Evolutionary conservation across 1,139 yeast genomes (phyloP).

Genomic region (Sugiyamaella pinicola): DNA sequence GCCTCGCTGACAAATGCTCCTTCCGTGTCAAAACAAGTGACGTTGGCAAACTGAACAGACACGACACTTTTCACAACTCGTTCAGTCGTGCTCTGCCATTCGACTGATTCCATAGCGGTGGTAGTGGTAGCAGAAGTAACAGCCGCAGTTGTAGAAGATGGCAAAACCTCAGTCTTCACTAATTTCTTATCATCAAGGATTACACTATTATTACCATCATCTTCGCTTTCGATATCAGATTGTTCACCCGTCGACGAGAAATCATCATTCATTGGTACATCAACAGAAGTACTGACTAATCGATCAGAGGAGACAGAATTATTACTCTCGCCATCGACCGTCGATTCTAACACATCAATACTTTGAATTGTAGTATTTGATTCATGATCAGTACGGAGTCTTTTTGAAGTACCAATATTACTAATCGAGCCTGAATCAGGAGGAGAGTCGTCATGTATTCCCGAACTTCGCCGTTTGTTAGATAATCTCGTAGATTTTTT

Average conservation of each 20-base stretch:
- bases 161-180: slow-evolving; percentile 9
- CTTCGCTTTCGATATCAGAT: slow-evolving; percentile 6
- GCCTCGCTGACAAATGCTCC: slow-evolving; percentile 83
- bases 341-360: slow-evolving; percentile 7
- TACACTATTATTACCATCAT: neutral
- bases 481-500: slow-evolving; percentile 10
- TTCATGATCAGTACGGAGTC: slow-evolving; percentile 13
- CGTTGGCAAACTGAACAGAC: slow-evolving; percentile 84
- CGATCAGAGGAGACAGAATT: neutral
- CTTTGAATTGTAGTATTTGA: slow-evolving; percentile 7
- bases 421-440: neutral
- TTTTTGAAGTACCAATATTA: neutral
- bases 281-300: slow-evolving; percentile 2
- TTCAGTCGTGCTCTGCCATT: slow-evolving; percentile 83
- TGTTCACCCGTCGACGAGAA: slow-evolving; percentile 5
- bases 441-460: neutral
- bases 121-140: slow-evolving; percentile 5
- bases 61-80: slow-evolving; percentile 85
- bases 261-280: slow-evolving; percentile 14
- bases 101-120: slow-evolving; percentile 33
- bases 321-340: neutral
- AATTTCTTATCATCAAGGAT: slow-evolving; percentile 4
- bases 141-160: slow-evolving; percentile 7
- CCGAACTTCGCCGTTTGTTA: slow-evolving; percentile 14
- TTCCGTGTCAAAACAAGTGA: slow-evolving; percentile 86